Evolutionary conservation across 306 rosid species (phyloP).

Genomic region (Cicer chorassanicum): DNA sequence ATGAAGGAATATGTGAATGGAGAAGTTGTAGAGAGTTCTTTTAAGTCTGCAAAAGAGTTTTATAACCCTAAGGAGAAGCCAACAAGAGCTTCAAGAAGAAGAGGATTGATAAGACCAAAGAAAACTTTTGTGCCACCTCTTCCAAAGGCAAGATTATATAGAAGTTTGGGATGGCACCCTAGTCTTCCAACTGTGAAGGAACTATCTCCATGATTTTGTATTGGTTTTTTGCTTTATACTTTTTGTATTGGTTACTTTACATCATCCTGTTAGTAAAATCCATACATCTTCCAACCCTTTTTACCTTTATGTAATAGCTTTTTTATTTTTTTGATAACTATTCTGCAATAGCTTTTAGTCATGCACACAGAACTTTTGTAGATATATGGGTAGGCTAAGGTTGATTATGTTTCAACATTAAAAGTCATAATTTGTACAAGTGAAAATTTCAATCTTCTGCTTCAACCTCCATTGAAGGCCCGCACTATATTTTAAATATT

Average conservation of each 20-base stretch:
- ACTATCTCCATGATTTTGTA: constrained; percentile 67
- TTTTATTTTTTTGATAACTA: no score
- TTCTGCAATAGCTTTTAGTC: constrained; percentile 3
- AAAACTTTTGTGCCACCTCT: constrained; percentile 71
- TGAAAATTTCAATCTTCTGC: no score
- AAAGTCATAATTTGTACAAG: no score
- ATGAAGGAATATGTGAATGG: constrained; percentile 25
- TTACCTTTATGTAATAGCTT: not conserved
- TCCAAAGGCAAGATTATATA: constrained; percentile 51
- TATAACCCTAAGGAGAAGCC: constrained; percentile 46
- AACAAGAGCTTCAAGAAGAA: constrained; percentile 45
- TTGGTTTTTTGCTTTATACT: constrained; percentile 19
- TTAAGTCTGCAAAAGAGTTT: constrained; percentile 53
- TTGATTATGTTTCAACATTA: not conserved
- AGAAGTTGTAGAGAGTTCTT: constrained; percentile 45
- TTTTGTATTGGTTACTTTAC: constrained; percentile 7
- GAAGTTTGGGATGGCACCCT: constrained; percentile 71
- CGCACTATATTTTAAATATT: no score
- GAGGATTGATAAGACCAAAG: constrained; percentile 52
- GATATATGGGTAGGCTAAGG: not conserved
- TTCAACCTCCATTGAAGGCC: no score
- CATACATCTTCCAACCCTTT: constrained; percentile 23
- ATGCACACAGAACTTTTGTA: constrained; percentile 12
- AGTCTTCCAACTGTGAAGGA: constrained; percentile 77
- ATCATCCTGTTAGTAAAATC: constrained; percentile 37